A percentile compares a stretch with the other conserved stretches of the same genome.
Conservation (phyloP, 306 rosid genomes). For the Gleditsia sinensis region DNA sequence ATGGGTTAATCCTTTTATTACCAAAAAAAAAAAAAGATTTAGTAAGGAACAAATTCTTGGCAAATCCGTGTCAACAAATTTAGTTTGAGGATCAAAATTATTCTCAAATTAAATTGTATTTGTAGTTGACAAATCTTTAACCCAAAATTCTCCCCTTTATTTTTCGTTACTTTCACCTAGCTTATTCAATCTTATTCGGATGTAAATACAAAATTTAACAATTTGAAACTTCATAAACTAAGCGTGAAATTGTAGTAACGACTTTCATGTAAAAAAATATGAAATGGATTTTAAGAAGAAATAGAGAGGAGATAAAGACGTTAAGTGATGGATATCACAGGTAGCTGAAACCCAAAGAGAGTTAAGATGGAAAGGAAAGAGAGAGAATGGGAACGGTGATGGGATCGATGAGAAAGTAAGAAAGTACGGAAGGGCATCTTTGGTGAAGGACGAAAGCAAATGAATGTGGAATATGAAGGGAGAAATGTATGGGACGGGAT, state of each 20-base stretch:
- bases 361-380: neutral
- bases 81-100: neutral
- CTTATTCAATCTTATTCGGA: neutral
- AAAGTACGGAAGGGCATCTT: conserved; percentile 22
- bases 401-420: too few relatives aligned
- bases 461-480: neutral
- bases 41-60: too few relatives aligned
- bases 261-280: too few relatives aligned
- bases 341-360: neutral
- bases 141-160: neutral
- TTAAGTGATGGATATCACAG: neutral
- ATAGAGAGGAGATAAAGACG: neutral
- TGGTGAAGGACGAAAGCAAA: too few relatives aligned
- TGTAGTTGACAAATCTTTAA: neutral
- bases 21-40: too few relatives aligned
- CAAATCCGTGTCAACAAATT: too few relatives aligned
- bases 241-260: too few relatives aligned
- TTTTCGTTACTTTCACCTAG: neutral
- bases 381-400: neutral
- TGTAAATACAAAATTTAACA: neutral
- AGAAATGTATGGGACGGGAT: conserved; percentile 31
- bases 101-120: too few relatives aligned
- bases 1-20: too few relatives aligned
- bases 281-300: neutral
- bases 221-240: too few relatives aligned